These are phyloP conservation scores for Fusarium devonianum DNA, from an alignment of 2,329 filamentous ascomycete species.

Conservation along the genomic window DNA sequence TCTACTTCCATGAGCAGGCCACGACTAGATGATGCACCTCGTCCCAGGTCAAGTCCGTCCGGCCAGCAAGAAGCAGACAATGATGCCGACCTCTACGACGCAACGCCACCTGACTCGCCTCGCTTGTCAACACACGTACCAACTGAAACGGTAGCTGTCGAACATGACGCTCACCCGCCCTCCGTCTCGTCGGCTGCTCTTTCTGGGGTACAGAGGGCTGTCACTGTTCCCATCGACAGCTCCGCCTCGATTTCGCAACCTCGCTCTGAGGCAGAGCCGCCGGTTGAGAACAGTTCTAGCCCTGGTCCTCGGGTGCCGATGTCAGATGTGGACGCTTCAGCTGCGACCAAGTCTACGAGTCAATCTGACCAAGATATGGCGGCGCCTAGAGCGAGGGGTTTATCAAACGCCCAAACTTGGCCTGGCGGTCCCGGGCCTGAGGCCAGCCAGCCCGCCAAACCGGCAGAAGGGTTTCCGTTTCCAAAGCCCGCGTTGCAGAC, in stretches of 20 bases:
- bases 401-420: constrained; percentile 56
- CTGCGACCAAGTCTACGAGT: constrained; percentile 34
- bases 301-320: constrained; percentile 31
- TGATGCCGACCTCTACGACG: constrained; percentile 55
- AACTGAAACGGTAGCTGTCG: constrained; percentile 6
- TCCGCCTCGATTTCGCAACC: constrained; percentile 13
- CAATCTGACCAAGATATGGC: constrained; percentile 14
- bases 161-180: constrained; percentile 11
- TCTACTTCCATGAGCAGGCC: constrained; percentile 42
- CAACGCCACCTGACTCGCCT: constrained; percentile 56
- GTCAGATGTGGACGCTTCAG: constrained; percentile 43
- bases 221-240: constrained; percentile 24
- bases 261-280: constrained; percentile 11
- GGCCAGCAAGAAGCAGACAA: constrained; percentile 46
- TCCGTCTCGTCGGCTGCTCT: constrained; percentile 30
- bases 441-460: constrained; percentile 29
- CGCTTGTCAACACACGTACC: constrained; percentile 13
- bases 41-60: constrained; percentile 46
- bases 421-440: constrained; percentile 47
- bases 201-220: constrained; percentile 10
- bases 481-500: constrained; percentile 50
- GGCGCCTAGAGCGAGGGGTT: constrained; percentile 38
- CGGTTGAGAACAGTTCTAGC: constrained; percentile 5
- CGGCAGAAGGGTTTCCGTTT: constrained; percentile 48
- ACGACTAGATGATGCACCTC: constrained; percentile 36